Percentiles rank a stretch among this genome's conserved stretches.
These are phyloP conservation scores for Strobilomyces dryophilus DNA, from an alignment of 768 basidiomycete species.

Conservation along the genomic window DNA sequence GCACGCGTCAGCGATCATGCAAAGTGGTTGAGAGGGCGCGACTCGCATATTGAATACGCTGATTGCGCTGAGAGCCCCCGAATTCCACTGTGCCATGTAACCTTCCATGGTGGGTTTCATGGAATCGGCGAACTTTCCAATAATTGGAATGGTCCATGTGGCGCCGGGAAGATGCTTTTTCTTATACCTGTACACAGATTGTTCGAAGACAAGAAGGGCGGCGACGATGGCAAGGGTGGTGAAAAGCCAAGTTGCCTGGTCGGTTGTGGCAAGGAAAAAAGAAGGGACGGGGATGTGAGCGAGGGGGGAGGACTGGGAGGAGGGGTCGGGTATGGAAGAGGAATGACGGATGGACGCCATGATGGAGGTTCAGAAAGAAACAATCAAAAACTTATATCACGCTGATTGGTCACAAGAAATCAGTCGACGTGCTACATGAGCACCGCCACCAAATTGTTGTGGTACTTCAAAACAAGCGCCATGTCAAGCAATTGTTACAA, in stretches of 20 bases:
- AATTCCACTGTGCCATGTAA: slow-evolving; percentile 91
- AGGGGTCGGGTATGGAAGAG: slow-evolving; percentile 38
- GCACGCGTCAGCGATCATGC: slow-evolving; percentile 6
- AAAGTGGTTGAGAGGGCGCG: background rate
- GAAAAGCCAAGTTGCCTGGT: slow-evolving; percentile 49
- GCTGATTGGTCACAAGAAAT: slow-evolving; percentile 26
- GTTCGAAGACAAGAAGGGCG: slow-evolving; percentile 80
- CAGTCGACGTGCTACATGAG: slow-evolving; percentile 13
- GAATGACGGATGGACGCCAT: slow-evolving; percentile 34
- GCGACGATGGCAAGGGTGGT: slow-evolving; percentile 67
- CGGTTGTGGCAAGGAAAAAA: slow-evolving; percentile 33
- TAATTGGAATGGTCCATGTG: slow-evolving; percentile 94
- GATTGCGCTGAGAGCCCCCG: slow-evolving; percentile 80
- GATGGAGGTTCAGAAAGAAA: background rate
- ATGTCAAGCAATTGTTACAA: too few relatives aligned
- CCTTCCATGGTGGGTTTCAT: slow-evolving; percentile 87
- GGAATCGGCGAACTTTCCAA: slow-evolving; percentile 94
- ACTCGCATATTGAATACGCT: slow-evolving; percentile 98
- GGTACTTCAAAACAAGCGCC: too few relatives aligned
- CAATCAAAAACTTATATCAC: slow-evolving; percentile 3
- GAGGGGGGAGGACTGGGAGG: slow-evolving; percentile 37
- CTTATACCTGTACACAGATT: slow-evolving; percentile 83
- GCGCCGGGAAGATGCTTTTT: slow-evolving; percentile 86
- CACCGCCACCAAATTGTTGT: slow-evolving; percentile 12
- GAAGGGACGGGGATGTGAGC: slow-evolving; percentile 47